These are phyloP conservation scores for Nelumbo lutea DNA, from an alignment of 164 flowering plant species.

Conservation along the genomic window DNA sequence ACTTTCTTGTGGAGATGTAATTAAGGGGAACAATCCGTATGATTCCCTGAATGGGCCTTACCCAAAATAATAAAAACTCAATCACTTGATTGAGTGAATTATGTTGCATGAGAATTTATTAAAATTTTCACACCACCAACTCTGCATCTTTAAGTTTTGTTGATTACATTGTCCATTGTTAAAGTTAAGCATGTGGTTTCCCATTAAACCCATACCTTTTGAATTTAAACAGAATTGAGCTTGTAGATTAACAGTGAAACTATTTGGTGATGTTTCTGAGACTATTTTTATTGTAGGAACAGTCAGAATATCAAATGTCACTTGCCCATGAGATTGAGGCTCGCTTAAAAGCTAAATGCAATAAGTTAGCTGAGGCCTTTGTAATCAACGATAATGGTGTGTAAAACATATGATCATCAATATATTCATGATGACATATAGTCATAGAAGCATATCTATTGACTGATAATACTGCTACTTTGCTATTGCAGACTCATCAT, in stretches of 20 bases:
- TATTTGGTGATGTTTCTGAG: not conserved
- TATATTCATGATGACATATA: not conserved
- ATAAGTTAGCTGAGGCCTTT: slow-evolving; percentile 68
- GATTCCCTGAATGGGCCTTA: too few species aligned
- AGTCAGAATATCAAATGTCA: slow-evolving; percentile 63
- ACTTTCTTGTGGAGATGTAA: too few species aligned
- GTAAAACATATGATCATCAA: slow-evolving; percentile 1
- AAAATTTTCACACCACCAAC: too few species aligned
- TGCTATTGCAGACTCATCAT: slow-evolving; percentile 47
- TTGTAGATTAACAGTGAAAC: not conserved
- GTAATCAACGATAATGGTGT: slow-evolving; percentile 65
- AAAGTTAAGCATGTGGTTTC: too few species aligned
- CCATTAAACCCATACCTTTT: too few species aligned
- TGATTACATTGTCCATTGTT: too few species aligned
- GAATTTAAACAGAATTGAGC: not conserved
- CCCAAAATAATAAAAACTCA: too few species aligned
- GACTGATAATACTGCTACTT: slow-evolving; percentile 1
- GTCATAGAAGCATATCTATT: not conserved
- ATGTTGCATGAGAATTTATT: too few species aligned
- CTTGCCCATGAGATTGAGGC: slow-evolving; percentile 66
- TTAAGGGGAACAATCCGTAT: too few species aligned
- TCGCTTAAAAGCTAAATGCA: slow-evolving; percentile 76
- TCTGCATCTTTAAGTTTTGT: not conserved
- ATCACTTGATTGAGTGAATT: too few species aligned
- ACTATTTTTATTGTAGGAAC: slow-evolving; percentile 44